Conservation (phyloP, 1,284 basidiomycete genomes). For the Abortiporus biennis region DNA sequence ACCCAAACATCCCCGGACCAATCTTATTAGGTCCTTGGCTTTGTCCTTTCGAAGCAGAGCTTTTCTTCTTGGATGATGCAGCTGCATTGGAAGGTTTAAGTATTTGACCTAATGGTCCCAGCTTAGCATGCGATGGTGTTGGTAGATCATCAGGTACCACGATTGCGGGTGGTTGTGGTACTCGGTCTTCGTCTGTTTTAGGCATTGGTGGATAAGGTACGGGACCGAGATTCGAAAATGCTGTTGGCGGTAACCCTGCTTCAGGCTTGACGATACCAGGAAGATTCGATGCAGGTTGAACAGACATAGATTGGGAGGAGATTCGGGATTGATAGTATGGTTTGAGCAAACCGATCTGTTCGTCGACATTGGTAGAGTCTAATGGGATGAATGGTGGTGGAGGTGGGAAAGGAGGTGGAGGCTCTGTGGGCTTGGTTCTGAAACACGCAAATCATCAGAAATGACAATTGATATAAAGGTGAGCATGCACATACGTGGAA, state of each 20-base stretch:
- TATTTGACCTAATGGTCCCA: slow-evolving; percentile 68
- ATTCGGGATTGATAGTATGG: slow-evolving; percentile 68
- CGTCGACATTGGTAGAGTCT: slow-evolving; percentile 54
- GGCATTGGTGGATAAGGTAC: not conserved
- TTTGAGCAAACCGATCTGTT: slow-evolving; percentile 83
- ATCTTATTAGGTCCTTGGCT: not conserved
- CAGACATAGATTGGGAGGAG: slow-evolving; percentile 29
- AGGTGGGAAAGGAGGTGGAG: slow-evolving; percentile 80
- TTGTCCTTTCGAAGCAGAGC: slow-evolving; percentile 25
- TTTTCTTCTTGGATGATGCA: slow-evolving; percentile 30
- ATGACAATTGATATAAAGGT: not conserved
- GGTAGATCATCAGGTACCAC: slow-evolving; percentile 60
- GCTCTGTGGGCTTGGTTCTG: slow-evolving; percentile 65
- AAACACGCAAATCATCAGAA: slow-evolving; percentile 2
- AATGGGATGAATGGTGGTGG: slow-evolving; percentile 79
- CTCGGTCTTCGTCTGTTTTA: not conserved
- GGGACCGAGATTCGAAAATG: not conserved
- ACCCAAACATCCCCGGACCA: not conserved
- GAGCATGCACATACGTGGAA: slow-evolving; percentile 38
- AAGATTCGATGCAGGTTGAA: slow-evolving; percentile 8
- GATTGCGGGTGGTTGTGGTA: slow-evolving; percentile 18
- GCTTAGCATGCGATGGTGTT: slow-evolving; percentile 50
- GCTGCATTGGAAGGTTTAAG: slow-evolving; percentile 23
- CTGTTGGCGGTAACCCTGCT: slow-evolving; percentile 5
- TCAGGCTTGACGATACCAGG: slow-evolving; percentile 1